Base-by-base conservation (phyloP, 352 stramenopile genomes). In the Globisporangium nagaii region DNA sequence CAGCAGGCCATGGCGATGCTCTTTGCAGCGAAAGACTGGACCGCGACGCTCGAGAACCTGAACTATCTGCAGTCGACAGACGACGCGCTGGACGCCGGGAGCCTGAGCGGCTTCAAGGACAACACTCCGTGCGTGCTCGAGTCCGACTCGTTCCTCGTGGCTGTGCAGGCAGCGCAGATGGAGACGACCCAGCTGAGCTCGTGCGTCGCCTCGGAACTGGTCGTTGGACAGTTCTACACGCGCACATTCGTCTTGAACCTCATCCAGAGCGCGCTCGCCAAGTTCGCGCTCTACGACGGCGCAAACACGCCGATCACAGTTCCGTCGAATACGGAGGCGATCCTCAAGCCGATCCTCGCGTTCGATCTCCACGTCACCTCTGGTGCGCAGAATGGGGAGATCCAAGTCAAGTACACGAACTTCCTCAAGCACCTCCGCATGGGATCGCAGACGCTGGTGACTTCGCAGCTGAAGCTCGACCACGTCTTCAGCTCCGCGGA, bases 161-260 rank as follows among this genome's bases (percentile, higher is more conserved):
- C 65, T 7, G 58, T 78, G 5, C 59, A 72, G 20, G 65, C 63
- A 3, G 63, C 56, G 1, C 20, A 55, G 11, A 63, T 80, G 62
- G 50, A 73, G 28, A 66, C 43, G 12, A 42, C 35, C 13, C 41
- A 41, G 24, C 53, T 80, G 12, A 66, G 74, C 15, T 77, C 71
- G 27, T 80, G 71, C 34, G n/a, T 78, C 47, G 61, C 71, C 0
- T 47, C 68, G 3, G 68, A 77, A 50, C 49, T 80, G 6, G 58
- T 73, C 17, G 60, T 71, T 9, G 60, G 56, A 3, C 59, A 75
- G 36, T 80, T 78, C 36, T 78, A 68, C 54, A 57, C 72, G n/a
- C 65, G 68, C 1, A 56, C 68, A 8, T 65, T 69, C 28, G 56
- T 80, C 12, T 49, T 80, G n/a, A 24, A 49, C 13, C 37, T 66